Base-by-base conservation (phyloP, 495 filamentous ascomycete genomes). In the Xylaria palmicola region DNA sequence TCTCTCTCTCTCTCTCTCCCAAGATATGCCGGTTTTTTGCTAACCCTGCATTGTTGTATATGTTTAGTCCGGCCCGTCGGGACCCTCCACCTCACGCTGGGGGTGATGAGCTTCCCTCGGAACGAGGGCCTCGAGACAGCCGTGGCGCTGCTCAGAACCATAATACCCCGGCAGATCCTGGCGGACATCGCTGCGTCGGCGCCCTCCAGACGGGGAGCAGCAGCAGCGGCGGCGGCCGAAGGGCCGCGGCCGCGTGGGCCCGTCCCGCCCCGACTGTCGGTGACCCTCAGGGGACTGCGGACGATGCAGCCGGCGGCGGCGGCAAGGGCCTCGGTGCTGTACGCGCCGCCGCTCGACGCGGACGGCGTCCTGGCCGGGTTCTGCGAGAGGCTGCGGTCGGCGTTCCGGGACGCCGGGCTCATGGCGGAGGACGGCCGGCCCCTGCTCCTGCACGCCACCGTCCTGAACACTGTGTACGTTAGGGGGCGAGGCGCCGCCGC, bases 391-490 rank as follows among this genome's bases (percentile, higher is more conserved):
- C 73, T 97, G 3, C 77, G 82, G 43, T 75, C 81, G 0, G 69
- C 65, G 4, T 96, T 97, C 65, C 74, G 75, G 3, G 74, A 86
- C 5, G 83, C 83, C 2, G 88, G 81, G 1, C 77, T 93, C 17
- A 68, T 97, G 63, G 67, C 76, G 1, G 73, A 64, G 1, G 89
- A 93, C 20, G 69, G 67, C 1, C 75, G 92, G 32, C 83, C 85
- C n/a, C 71, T 98, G 49, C 80, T 89, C 19, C 69, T 97, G 50
- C 93, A 97, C 70, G 91, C 90, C 15, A 96, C 93, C 3, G 78
- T 97, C 4, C 74, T 94, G 20, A 97, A 97, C 72, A 97, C 92
- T 7, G 84, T 92, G 30, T 97, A 97, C 70, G 85, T 88, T 34
- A 82, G 79, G 61, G 76, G 43, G 9, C 27, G 12, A 37, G 17